Evolutionary conservation across 2,329 filamentous ascomycete species (phyloP), one percentile per base, ranked within the genome.

Genomic region (Aspergillus sp.): DNA sequence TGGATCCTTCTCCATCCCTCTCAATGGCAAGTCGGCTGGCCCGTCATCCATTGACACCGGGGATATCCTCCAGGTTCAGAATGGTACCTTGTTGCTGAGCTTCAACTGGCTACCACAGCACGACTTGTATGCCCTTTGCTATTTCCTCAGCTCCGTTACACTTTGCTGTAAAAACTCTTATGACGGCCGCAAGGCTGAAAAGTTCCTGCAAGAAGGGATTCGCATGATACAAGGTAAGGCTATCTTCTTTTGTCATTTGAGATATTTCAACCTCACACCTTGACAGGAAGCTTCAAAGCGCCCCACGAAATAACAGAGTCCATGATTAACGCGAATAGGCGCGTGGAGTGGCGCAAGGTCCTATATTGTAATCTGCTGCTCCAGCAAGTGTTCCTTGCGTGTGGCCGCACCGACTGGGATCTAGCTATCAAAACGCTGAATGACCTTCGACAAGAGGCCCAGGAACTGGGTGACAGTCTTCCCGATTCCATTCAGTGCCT

Each of bases 401-500:
- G 87, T 43, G 86, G 84, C 40, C 82, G 85, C 46, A 88, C 85
- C 40, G 83, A 90, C 55, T 92, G 87, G 85, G 72, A 79, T 10
- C 77, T 79, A 41, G 87, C 89, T 3, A 80, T 77, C 60, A 74
- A 82, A 52, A 80, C 78, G 50, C 69, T 89, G 16, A 72, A 77
- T 11, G 77, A 79, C 42, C 72, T 88, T 11, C 76, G 80, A 47
- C 69, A 65, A 48, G 73, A 78, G 67, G 55, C 73, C 62, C 55
- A 76, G 74, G 65, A 74, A 65, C 57, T 76, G 76, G 70, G 53
- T 53, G 62, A 75, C 32, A 62, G 64, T 9, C 64, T 73, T 19
- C 63, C 72, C 2, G 68, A 71, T 13, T 63, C 68, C 2, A 77
- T 84, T 33, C 68, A 70, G 20, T 74, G 83, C 32, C 77, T 89